Base-by-base conservation (phyloP, 306 rosid genomes). In the Trichosanthes truncata region DNA sequence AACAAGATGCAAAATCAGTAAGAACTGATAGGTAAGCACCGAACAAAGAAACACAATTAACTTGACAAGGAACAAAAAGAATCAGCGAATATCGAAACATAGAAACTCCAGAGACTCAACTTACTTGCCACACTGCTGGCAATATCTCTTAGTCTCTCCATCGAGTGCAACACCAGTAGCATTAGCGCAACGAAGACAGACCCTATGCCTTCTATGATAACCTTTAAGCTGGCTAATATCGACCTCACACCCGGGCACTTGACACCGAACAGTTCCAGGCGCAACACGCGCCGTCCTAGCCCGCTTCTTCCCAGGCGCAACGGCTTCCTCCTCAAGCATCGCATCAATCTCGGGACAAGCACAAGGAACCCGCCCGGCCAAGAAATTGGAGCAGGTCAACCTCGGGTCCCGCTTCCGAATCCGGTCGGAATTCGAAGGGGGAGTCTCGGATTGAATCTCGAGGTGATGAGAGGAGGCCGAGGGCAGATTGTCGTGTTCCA, bases 81-180 rank as follows among this genome's bases (percentile, higher is more conserved):
- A 59, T 13, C 9, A 49, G 20, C 9, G 26, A 10, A 82, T 3
- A 31, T 33, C 40, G 60, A 81, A 76, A 35, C 18, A 31, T 59
- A 5, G 9, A 80, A 33, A 20, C 40, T 55, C 12, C 9, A 67
- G 15, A 38, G 40, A 23, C 43, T 10, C 14, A 66, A 51, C 94
- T 86, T 81, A 96, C 99, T 96, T 96, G 74, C 99, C 99, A 77
- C 99, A 96, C 93, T 96, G 99, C 78, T 96, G 99, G 67, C 99
- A 96, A 81, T 93, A 96, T 80, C 99, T 87, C 84, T 88, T 93
- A 7, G 82, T 20, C 57, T 91, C 93, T 15, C 93, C 96, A 33
- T 90, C 81, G 61, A 96, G 77, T 33, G 79, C 2, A 13, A 96
- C 99, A 4, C 89, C 84, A 8, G 81, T 4, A 18, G 98, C 96